These are phyloP conservation scores for Pichia sp. DNA, from an alignment of 1,139 yeast genomes.

Conservation along the genomic window DNA sequence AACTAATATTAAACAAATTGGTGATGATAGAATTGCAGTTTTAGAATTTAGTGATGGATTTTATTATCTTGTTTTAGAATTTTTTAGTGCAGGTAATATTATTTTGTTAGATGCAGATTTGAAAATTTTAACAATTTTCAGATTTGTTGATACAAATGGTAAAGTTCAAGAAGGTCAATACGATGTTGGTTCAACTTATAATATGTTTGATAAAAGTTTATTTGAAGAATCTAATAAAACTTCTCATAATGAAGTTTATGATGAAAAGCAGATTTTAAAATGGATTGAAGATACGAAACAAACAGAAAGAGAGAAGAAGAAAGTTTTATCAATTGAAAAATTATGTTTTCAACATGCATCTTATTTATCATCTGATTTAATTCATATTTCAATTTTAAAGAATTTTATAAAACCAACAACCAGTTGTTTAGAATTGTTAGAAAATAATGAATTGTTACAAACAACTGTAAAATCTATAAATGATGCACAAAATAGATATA, in stretches of 20 bases:
- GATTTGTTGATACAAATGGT: conserved; percentile 49
- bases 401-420: conserved; percentile 37
- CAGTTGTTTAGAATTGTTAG: conserved; percentile 24
- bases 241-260: conserved; percentile 23
- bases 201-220: conserved; percentile 47
- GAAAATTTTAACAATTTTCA: conserved; percentile 68
- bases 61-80: conserved; percentile 76
- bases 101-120: conserved; percentile 63
- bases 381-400: conserved; percentile 49
- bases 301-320: conserved; percentile 35
- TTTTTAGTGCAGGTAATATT: conserved; percentile 92
- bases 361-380: conserved; percentile 71
- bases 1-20: conserved; percentile 65
- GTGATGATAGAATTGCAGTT: conserved; percentile 73
- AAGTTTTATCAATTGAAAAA: conserved; percentile 62
- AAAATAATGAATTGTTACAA: conserved; percentile 22
- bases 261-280: conserved; percentile 33
- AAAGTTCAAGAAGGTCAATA: conserved; percentile 57
- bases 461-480: conserved; percentile 41
- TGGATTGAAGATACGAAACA: conserved; percentile 40
- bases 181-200: conserved; percentile 69
- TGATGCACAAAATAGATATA: conserved; percentile 40
- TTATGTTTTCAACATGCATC: conserved; percentile 63
- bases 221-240: conserved; percentile 33
- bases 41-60: conserved; percentile 77